phyloP scores from a whole-genome alignment of 164 flowering plant species.

The Protea cynaroides region DNA sequence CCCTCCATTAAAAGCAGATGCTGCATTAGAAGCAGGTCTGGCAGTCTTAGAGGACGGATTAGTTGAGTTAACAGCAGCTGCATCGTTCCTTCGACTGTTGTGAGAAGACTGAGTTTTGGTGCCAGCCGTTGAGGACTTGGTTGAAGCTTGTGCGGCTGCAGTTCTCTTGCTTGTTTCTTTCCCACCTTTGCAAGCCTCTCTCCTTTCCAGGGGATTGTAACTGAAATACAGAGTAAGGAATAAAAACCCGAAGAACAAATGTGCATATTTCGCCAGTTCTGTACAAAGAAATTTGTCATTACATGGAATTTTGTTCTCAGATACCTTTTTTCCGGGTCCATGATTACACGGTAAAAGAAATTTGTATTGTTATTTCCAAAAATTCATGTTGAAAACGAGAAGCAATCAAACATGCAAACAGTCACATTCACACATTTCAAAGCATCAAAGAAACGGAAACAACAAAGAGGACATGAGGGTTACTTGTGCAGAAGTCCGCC shows the following conservation, averaged over 20 bases:
- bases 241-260: not conserved
- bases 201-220: constrained; percentile 85
- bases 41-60: constrained; percentile 46
- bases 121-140: constrained; percentile 43
- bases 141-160: constrained; percentile 41
- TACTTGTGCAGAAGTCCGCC: constrained; percentile 54
- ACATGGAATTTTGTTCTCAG: no score
- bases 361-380: no score
- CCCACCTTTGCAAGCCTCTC: constrained; percentile 81
- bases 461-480: not conserved
- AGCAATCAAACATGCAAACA: no score
- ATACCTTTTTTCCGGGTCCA: not conserved
- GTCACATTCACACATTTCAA: not conserved
- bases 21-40: constrained; percentile 45
- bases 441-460: not conserved
- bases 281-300: no score
- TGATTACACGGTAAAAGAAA: not conserved
- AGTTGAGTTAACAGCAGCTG: constrained; percentile 20
- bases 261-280: no score
- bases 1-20: constrained; percentile 45
- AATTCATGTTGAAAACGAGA: no score
- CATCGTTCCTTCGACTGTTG: constrained; percentile 45
- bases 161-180: constrained; percentile 62
- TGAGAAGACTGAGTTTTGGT: constrained; percentile 49
- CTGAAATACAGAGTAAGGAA: constrained; percentile 25